Evolutionary conservation across 164 flowering plant genomes (phyloP).

Genomic region (Amborella trichopoda): DNA sequence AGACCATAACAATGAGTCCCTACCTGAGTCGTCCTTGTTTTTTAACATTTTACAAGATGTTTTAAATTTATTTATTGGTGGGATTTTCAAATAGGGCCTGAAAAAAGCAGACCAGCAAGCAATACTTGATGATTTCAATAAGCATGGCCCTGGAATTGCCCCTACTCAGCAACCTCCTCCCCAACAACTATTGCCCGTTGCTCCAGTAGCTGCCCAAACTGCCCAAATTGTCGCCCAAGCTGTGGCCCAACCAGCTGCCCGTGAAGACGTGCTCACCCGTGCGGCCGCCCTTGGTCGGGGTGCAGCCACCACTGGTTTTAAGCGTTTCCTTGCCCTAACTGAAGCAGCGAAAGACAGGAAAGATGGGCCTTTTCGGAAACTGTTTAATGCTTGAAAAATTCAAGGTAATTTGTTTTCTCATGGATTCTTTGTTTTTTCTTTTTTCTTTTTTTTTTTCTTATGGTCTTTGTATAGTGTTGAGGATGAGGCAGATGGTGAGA

Average conservation of each 20-base stretch:
- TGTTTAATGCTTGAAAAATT: constrained; percentile 49
- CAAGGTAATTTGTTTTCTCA: no score
- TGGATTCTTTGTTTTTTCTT: no score
- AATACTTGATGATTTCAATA: constrained; percentile 88
- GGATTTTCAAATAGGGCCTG: no score
- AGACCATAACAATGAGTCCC: no score
- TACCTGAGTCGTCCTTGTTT: no score
- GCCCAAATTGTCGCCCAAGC: no score
- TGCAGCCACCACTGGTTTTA: constrained; percentile 91
- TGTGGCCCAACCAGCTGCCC: constrained; percentile 36
- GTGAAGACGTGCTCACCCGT: constrained; percentile 86
- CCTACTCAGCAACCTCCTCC: constrained; percentile 45
- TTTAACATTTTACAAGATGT: no score
- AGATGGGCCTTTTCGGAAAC: constrained; percentile 90
- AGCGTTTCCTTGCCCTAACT: constrained; percentile 86
- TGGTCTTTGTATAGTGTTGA: no score
- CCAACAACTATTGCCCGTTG: constrained; percentile 16
- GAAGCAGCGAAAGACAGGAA: constrained; percentile 96
- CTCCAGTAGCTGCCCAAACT: constrained; percentile 16
- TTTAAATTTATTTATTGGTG: no score
- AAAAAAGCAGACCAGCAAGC: constrained; percentile 84
- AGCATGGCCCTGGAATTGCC: constrained; percentile 47
- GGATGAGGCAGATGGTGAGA: no score
- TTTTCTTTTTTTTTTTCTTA: no score
- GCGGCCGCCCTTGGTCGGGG: constrained; percentile 99